phyloP scores from a whole-genome alignment of 257 asterid species.

The Solanum clarkiae region DNA sequence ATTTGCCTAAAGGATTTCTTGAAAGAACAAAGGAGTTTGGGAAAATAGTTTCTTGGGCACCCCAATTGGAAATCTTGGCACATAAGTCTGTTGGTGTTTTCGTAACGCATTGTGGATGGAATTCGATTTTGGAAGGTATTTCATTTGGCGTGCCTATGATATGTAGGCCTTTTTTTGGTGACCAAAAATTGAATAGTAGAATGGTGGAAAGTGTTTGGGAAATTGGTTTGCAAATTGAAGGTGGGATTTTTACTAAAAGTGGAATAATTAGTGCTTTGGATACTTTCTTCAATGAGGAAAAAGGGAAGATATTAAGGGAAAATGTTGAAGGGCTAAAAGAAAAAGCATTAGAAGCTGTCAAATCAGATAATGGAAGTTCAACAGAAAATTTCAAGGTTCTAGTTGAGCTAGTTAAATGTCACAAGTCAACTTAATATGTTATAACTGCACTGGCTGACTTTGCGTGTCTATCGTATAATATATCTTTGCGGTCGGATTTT shows the following conservation, averaged over 20 bases:
- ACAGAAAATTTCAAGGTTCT: slow-evolving; percentile 19
- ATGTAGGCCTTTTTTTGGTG: slow-evolving; percentile 69
- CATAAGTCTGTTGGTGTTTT: slow-evolving; percentile 34
- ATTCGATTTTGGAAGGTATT: slow-evolving; percentile 49
- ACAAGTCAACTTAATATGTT: neutral
- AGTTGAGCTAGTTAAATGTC: slow-evolving; percentile 10
- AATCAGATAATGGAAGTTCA: slow-evolving; percentile 27
- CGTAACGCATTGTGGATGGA: slow-evolving; percentile 78
- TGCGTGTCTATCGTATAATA: too few relatives aligned
- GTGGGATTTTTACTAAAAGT: slow-evolving; percentile 22
- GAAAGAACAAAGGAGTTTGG: slow-evolving; percentile 27
- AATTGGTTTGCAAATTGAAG: slow-evolving; percentile 27
- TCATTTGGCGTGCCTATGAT: slow-evolving; percentile 46
- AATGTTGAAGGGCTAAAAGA: slow-evolving; percentile 16
- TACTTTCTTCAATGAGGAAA: slow-evolving; percentile 4
- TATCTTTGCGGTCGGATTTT: too few relatives aligned
- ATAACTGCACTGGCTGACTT: neutral
- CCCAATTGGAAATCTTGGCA: slow-evolving; percentile 35
- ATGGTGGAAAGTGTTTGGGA: slow-evolving; percentile 48
- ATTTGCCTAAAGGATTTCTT: slow-evolving; percentile 41
- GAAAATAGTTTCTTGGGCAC: slow-evolving; percentile 58
- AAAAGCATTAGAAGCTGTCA: slow-evolving; percentile 24
- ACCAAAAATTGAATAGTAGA: slow-evolving; percentile 39
- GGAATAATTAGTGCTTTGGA: slow-evolving; percentile 19
- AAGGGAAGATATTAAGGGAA: slow-evolving; percentile 17